Evolutionary conservation across 352 stramenopile genomes (phyloP).

Genomic region (Aphanomyces cochlioides): DNA sequence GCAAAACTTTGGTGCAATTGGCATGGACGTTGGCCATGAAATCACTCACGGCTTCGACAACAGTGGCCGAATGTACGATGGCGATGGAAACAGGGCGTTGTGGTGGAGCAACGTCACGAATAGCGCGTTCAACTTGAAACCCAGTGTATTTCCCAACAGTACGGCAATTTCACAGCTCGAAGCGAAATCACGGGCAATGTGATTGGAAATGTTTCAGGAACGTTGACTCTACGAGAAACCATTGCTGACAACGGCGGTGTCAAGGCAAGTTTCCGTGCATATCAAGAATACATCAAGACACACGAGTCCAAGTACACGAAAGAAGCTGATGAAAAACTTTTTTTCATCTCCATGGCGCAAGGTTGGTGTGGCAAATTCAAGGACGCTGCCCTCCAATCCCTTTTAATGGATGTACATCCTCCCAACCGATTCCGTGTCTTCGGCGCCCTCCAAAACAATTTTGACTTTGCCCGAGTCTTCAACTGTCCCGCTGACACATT

Average conservation of each 20-base stretch:
- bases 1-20: slow-evolving; percentile 90
- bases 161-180: slow-evolving; percentile 47
- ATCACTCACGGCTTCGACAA: slow-evolving; percentile 94
- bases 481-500: slow-evolving; percentile 44
- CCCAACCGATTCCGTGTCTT: slow-evolving; percentile 63
- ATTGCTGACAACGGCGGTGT: slow-evolving; percentile 89
- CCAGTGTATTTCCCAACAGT: slow-evolving; percentile 54
- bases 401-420: slow-evolving; percentile 54
- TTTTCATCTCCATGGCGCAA: slow-evolving; percentile 65
- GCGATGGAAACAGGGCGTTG: slow-evolving; percentile 80
- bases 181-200: slow-evolving; percentile 37
- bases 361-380: slow-evolving; percentile 59
- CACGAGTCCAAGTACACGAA: slow-evolving; percentile 11
- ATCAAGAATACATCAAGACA: slow-evolving; percentile 51
- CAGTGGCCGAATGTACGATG: slow-evolving; percentile 85
- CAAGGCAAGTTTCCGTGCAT: slow-evolving; percentile 45
- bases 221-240: slow-evolving; percentile 88
- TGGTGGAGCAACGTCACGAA: slow-evolving; percentile 83
- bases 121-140: slow-evolving; percentile 46
- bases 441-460: slow-evolving; percentile 58
- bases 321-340: slow-evolving; percentile 39
- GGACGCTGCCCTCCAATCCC: slow-evolving; percentile 41
- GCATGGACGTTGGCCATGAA: slow-evolving; percentile 91
- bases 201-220: slow-evolving; percentile 74
- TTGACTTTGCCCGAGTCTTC: slow-evolving; percentile 56